Evolutionary conservation across 2,329 filamentous ascomycete genomes (phyloP).

Genomic region (Paecilomyces sp.): DNA sequence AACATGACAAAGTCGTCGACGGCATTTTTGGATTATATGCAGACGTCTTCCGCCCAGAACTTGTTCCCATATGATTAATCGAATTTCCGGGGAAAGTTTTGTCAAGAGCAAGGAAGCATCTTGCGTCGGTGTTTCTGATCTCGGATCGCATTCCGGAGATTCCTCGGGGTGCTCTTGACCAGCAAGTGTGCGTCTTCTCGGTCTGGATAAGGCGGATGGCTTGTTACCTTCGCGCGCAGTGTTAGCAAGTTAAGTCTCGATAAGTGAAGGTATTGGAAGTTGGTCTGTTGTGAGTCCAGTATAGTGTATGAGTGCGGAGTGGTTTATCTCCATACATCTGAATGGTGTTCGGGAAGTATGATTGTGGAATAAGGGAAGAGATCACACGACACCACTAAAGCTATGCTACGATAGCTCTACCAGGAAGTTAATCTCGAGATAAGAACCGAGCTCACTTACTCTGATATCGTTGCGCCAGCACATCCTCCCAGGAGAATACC

Average conservation of each 20-base stretch:
- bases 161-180: background rate
- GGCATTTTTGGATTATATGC: conserved; percentile 27
- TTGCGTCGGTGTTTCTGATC: background rate
- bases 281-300: background rate
- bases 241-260: background rate
- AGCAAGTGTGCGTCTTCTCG: conserved; percentile 8
- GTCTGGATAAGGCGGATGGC: conserved; percentile 7
- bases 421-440: background rate
- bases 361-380: background rate
- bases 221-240: conserved; percentile 5
- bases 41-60: conserved; percentile 23
- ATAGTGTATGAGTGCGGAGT: background rate
- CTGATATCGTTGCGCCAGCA: conserved; percentile 31
- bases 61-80: conserved; percentile 30
- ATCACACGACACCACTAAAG: background rate
- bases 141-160: background rate
- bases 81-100: conserved; percentile 27
- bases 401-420: background rate
- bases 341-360: background rate
- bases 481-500: conserved; percentile 35
- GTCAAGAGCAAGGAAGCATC: conserved; percentile 16
- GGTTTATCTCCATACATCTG: background rate
- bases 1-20: conserved; percentile 24
- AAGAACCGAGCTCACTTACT: conserved; percentile 17
- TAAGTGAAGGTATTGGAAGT: background rate